These are phyloP conservation scores for Physcomitrellopsis africana DNA, from an alignment of 225 moss, liverwort and hornwort species.

Conservation along the genomic window DNA sequence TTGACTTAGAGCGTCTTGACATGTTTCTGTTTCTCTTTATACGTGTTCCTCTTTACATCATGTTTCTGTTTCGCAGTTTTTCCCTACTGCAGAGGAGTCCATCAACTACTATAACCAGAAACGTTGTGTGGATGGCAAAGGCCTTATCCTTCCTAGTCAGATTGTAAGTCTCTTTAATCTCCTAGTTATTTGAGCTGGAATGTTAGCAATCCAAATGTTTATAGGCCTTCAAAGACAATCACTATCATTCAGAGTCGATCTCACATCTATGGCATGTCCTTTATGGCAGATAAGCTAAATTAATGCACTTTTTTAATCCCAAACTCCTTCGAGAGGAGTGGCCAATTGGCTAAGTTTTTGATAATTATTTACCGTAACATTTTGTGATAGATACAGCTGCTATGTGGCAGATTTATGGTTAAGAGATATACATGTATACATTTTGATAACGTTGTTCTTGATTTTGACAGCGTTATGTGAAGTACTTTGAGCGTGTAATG, in stretches of 20 bases:
- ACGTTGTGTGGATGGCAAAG: constrained; percentile 97
- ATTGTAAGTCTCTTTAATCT: constrained; percentile 59
- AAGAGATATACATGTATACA: too few relatives aligned
- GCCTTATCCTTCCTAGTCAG: constrained; percentile 92
- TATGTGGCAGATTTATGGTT: too few relatives aligned
- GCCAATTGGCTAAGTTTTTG: too few relatives aligned
- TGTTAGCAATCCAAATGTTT: background rate
- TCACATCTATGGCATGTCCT: too few relatives aligned
- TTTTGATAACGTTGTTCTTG: constrained; percentile 8
- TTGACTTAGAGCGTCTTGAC: background rate
- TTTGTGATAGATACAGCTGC: too few relatives aligned
- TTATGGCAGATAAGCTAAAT: too few relatives aligned
- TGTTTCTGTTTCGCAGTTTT: constrained; percentile 63
- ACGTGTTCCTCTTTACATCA: background rate
- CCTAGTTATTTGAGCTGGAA: background rate
- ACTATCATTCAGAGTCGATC: too few relatives aligned
- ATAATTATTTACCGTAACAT: too few relatives aligned
- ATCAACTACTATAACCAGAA: constrained; percentile 96
- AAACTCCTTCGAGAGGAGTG: too few relatives aligned
- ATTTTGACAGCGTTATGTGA: constrained; percentile 86
- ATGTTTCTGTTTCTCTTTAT: background rate
- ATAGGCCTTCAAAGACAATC: too few relatives aligned
- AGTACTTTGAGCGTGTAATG: constrained; percentile 96
- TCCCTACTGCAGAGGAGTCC: constrained; percentile 95
- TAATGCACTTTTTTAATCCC: too few relatives aligned